These are phyloP conservation scores for Dryadomyces quercivorus DNA, from an alignment of 2,329 filamentous ascomycete genomes.

Conservation along the genomic window DNA sequence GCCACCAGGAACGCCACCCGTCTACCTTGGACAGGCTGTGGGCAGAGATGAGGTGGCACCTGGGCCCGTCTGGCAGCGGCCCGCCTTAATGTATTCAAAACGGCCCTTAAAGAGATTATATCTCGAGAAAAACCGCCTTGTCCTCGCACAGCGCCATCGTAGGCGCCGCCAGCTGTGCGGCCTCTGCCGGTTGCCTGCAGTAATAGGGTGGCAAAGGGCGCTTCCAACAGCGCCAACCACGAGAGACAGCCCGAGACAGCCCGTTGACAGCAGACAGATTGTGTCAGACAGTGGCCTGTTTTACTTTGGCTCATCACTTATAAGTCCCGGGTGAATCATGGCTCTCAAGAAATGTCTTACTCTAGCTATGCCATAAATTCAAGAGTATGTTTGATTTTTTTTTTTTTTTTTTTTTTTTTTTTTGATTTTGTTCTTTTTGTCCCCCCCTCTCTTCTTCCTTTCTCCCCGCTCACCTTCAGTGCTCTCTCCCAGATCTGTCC, in stretches of 20 bases:
- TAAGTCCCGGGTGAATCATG: background rate
- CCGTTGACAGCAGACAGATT: background rate
- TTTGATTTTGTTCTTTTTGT: background rate
- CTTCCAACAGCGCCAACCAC: background rate
- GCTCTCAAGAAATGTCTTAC: background rate
- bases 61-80: background rate
- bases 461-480: background rate
- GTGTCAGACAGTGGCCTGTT: background rate
- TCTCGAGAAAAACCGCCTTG: background rate
- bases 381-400: background rate
- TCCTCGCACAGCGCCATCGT: background rate
- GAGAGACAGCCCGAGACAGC: background rate
- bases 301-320: too few species aligned
- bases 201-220: background rate
- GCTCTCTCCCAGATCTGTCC: background rate
- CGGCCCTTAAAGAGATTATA: background rate
- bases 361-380: background rate
- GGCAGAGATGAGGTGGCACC: background rate
- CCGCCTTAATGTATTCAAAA: slow-evolving; percentile 2
- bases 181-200: background rate
- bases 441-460: background rate
- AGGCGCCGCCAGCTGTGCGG: background rate
- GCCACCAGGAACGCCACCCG: background rate
- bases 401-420: background rate
- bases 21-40: background rate